Base-by-base conservation (phyloP, 2,329 filamentous ascomycete species). In the Clarireedia homoeocarpa region DNA sequence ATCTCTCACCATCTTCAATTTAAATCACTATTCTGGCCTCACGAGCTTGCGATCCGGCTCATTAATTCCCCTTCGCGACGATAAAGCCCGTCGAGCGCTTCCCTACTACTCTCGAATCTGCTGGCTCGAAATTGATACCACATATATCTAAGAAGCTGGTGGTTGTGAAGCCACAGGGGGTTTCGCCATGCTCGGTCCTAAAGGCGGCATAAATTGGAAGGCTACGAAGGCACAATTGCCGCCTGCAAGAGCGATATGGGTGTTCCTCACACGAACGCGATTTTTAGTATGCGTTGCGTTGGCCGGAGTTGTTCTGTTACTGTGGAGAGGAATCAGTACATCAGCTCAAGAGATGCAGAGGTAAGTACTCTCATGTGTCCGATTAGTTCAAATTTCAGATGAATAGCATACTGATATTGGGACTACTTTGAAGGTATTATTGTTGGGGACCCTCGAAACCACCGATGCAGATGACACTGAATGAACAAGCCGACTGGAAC, bases 371-470 rank as follows among this genome's bases (percentile, higher is more conserved):
- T 52, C 38, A 46, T 49, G 39, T 15, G 24, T 38, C 30, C 27
- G 38, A 46, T 51, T 26, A 38, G 30, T 27, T 20, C 20, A 44
- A 42, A 4, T 51, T 12, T 26, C 39, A 38, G 23, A 26, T 15
- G 47, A 49, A 44, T 44, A 24, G 17, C 27, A 23, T 30, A 9
- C 55, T 57, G 36, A 44, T 48, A 24, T 40, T 49, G 7, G 36
- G 50, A 34, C 52, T 55, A 54, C 40, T 57, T 39, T 61, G 61
- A 68, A 97, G 92, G 74, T 96, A 95, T 74, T 95, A 96, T 75
- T 99, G 94, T 77, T 97, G 91, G 81, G 94, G 94, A 12, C 92
- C 94, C 14, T 83, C 87, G 24, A 96, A 95, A 76, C 83, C 94
- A n/a, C 94, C 94, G 53, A 95, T 95, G 84, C 84, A 94, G 62